Evolutionary conservation across 2,329 filamentous ascomycete genomes (phyloP), one percentile per base, ranked within the genome.

Genomic region (Macrophomina phaseolina): DNA sequence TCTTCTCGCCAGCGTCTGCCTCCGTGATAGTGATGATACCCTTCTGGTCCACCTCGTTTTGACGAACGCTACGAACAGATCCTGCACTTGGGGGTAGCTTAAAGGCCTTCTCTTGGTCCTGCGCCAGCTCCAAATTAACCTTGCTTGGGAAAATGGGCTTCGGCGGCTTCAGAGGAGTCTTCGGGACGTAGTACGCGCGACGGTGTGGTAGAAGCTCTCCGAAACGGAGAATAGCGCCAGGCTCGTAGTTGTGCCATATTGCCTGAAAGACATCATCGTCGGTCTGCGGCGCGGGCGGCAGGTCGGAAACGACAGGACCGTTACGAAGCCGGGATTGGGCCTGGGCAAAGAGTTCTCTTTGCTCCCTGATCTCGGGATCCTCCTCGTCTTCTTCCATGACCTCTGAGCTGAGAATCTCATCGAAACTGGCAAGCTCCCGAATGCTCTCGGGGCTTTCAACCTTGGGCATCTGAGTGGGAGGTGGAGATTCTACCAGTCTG

Each of bases 71-170:
- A 46, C 82, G 81, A 16, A 77, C 71, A 30, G 70, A 68, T 0
- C 85, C 83, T 32, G 88, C 85, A 0, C 89, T 89, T 0, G 88
- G 85, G n/a, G 76, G 75, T 38, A 94, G 87, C 66, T 89, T 89
- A 76, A 98, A 99, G 32, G 86, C 84, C 72, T 93, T 93, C 77
- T 97, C 92, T 71, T 97, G 91, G 72, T 98, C 95, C 55, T 87
- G 85, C 2, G 92, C 91, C 40, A 98, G 82, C 68, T 99, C 95
- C 14, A 99, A 84, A 68, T 89, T 93, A 66, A 97, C 85, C 78
- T 99, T 99, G 23, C 91, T 94, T 0, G 93, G 93, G 5, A 93
- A 86, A 3, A 98, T 84, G 16, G 92, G 85, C 78, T 94, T 95
- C 0, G 93, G 92, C 48, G 89, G 89, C 78, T 93, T 97, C 1